Percentiles rank a stretch among this genome's conserved stretches.
Conservation (phyloP, 2,329 filamentous ascomycete genomes). For the Neonectria neomacrospora region DNA sequence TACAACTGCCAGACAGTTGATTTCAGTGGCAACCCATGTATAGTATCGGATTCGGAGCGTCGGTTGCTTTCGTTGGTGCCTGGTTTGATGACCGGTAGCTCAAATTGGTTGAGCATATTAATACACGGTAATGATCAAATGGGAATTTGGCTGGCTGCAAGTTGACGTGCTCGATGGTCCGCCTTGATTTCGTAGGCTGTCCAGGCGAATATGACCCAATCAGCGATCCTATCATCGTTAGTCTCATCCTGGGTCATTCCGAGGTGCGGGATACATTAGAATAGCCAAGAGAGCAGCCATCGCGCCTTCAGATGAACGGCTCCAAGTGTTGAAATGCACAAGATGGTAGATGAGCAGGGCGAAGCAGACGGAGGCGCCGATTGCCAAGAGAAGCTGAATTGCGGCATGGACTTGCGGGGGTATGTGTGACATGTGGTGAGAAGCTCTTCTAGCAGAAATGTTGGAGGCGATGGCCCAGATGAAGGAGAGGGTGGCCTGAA, state of each 20-base stretch:
- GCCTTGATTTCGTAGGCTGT: conserved; percentile 27
- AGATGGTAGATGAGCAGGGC: conserved; percentile 37
- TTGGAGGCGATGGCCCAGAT: conserved; percentile 38
- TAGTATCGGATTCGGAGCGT: conserved; percentile 15
- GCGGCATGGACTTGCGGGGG: conserved; percentile 27
- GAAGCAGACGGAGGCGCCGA: conserved; percentile 39
- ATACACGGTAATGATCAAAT: conserved; percentile 27
- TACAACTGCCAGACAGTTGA: conserved; percentile 3
- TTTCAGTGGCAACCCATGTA: conserved; percentile 24
- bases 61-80: background rate
- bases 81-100: background rate
- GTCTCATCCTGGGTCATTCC: background rate
- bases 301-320: conserved; percentile 26
- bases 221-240: conserved; percentile 27
- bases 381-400: conserved; percentile 38
- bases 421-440: conserved; percentile 36
- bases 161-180: conserved; percentile 23
- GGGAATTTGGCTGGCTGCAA: conserved; percentile 32
- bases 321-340: conserved; percentile 31
- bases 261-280: conserved; percentile 34
- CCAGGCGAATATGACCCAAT: conserved; percentile 37
- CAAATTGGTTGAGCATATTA: conserved; percentile 14
- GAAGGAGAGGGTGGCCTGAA: conserved; percentile 33
- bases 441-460: conserved; percentile 36
- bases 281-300: conserved; percentile 41